Base-by-base conservation (phyloP, 2,329 filamentous ascomycete genomes). In the Nothophaeocryptopus gaeumannii region DNA sequence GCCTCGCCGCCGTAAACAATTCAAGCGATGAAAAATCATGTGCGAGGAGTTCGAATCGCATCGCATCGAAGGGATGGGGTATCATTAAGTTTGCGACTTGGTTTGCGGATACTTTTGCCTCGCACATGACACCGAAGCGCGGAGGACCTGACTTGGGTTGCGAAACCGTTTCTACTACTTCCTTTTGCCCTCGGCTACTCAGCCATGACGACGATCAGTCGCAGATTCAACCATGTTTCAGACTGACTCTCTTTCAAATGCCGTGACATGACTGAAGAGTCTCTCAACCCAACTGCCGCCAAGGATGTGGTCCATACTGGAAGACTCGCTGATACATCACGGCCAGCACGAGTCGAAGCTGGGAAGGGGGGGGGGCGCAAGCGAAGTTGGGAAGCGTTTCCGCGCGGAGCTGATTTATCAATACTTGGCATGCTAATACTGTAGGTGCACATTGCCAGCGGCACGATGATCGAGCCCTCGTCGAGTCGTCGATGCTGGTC, bases 171-270 rank as follows among this genome's bases (percentile, higher is more conserved):
- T 26, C 20, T 26, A 7, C 4, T 7, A 7, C 4, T 7, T 26
- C 20, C 7, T 26, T 26, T 26, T 26, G 42, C 49, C 26, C 38
- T 47, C 49, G 39, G 39, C 33, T 34, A 32, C 42, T 42, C 43
- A 47, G 43, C 43, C 49, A 43, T 51, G 44, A 38, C 49, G 45
- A 36, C n/a, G 49, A 42, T 42, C 49, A 39, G 43, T 39, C 34
- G 32, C 38, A 52, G 50, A 52, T 43, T 52, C 44, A 43, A 47
- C 50, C 50, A 47, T 45, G 50, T 52, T 52, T 52, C 50, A 47
- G 14, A 44, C 50, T 47, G 50, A 44, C 44, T 52, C 44, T 47
- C 9, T 31, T 15, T 15, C 39, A 32, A 31, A 29, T 43, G 41
- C 37, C 49, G 49, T 36, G 36, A 42, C 44, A 51, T 51, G 49